Conservation (phyloP, 2,329 filamentous ascomycete species). For the Diaporthe humulicola region DNA sequence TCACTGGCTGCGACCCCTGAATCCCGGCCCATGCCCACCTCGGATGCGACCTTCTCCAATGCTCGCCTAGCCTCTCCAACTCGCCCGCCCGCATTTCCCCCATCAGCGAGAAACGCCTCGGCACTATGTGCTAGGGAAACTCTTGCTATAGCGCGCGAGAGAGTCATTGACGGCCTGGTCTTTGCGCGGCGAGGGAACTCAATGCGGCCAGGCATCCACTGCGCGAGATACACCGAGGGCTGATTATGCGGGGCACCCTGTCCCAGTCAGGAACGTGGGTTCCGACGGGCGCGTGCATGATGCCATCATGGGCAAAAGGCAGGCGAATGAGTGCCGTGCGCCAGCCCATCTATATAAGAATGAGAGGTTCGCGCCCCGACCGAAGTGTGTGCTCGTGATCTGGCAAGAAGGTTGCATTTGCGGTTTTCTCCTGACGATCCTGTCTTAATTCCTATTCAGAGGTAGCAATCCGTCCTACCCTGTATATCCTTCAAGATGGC, state of each 20-base stretch:
- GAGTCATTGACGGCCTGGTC: not conserved
- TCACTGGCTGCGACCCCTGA: constrained; percentile 29
- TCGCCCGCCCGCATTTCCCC: constrained; percentile 25
- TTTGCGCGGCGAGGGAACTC: not conserved
- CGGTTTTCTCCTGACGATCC: constrained; percentile 36
- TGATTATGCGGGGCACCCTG: constrained; percentile 19
- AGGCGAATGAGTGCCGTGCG: not conserved
- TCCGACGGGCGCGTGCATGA: constrained; percentile 4
- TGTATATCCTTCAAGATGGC: constrained; percentile 35
- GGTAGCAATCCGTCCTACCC: constrained; percentile 43
- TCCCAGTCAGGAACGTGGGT: constrained; percentile 20
- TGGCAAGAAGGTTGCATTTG: constrained; percentile 12
- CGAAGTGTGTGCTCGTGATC: not conserved
- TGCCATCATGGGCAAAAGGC: constrained; percentile 28
- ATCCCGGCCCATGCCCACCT: constrained; percentile 29
- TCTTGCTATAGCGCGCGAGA: not conserved
- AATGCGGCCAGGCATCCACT: constrained; percentile 10
- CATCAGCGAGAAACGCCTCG: constrained; percentile 21
- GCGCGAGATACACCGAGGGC: constrained; percentile 30
- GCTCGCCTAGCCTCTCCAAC: not conserved
- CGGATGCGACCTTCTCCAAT: constrained; percentile 36
- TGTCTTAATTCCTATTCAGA: not conserved
- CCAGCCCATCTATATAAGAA: constrained; percentile 17
- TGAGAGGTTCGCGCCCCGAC: not conserved
- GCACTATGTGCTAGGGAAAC: not conserved